These are phyloP conservation scores for Iris macrosiphon DNA, from an alignment of 106 monocot species.

Conservation along the genomic window DNA sequence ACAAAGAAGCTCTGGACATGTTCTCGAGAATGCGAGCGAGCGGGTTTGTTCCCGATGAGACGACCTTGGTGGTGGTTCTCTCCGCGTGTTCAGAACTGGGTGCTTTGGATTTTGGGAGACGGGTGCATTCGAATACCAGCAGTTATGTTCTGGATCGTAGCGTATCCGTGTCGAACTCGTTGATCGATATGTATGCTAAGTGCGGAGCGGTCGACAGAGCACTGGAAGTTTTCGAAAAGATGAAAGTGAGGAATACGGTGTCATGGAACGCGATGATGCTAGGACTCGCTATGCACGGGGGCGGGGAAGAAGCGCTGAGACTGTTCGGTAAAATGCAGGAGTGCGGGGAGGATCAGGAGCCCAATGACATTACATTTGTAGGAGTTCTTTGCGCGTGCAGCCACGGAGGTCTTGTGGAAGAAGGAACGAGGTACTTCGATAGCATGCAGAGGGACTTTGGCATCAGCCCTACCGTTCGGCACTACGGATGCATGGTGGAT, in stretches of 20 bases:
- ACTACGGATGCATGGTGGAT: slow-evolving; percentile 64
- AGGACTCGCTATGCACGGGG: slow-evolving; percentile 52
- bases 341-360: slow-evolving; percentile 13
- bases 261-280: slow-evolving; percentile 59
- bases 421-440: slow-evolving; percentile 33
- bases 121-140: slow-evolving; percentile 27
- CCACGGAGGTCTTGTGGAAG: slow-evolving; percentile 46
- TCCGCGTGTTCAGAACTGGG: slow-evolving; percentile 55
- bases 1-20: slow-evolving; percentile 21
- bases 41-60: slow-evolving; percentile 32
- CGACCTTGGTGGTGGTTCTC: slow-evolving; percentile 37
- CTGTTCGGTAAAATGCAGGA: slow-evolving; percentile 37
- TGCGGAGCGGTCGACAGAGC: slow-evolving; percentile 47
- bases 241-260: slow-evolving; percentile 42
- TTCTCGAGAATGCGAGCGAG: slow-evolving; percentile 26
- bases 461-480: slow-evolving; percentile 30
- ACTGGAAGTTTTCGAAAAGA: slow-evolving; percentile 24
- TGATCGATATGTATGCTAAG: slow-evolving; percentile 71
- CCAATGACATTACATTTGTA: slow-evolving; percentile 52
- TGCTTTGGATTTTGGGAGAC: slow-evolving; percentile 30
- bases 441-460: slow-evolving; percentile 25
- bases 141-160: neutral
- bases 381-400: slow-evolving; percentile 53
- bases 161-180: slow-evolving; percentile 28
- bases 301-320: slow-evolving; percentile 20